phyloP scores from a whole-genome alignment of 2,329 filamentous ascomycete genomes.

The Lasiodiplodia gonubiensis region DNA sequence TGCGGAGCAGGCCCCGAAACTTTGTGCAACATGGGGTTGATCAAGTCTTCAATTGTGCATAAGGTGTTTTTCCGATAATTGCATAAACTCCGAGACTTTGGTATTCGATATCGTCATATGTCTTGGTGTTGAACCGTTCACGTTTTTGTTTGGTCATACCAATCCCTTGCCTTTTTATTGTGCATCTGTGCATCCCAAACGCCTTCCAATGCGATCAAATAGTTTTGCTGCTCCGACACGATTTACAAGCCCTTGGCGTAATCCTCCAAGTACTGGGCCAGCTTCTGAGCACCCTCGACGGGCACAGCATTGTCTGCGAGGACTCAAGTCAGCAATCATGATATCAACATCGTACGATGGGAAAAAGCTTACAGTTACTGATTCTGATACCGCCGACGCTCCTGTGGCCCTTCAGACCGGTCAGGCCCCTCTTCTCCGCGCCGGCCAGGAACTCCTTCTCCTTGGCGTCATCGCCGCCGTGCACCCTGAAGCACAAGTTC shows the following conservation, averaged over 20 bases:
- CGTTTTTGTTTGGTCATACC: background rate
- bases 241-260: slow-evolving; percentile 53
- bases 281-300: slow-evolving; percentile 68
- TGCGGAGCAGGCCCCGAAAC: too few relatives aligned
- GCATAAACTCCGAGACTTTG: background rate
- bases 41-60: too few relatives aligned
- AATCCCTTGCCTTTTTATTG: slow-evolving; percentile 11
- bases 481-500: slow-evolving; percentile 92
- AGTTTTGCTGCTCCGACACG: background rate
- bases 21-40: background rate
- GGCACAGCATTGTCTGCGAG: slow-evolving; percentile 75
- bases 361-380: slow-evolving; percentile 67
- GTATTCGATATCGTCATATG: background rate
- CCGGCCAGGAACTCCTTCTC: slow-evolving; percentile 83
- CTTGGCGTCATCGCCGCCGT: slow-evolving; percentile 66
- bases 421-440: slow-evolving; percentile 70
- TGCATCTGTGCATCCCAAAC: slow-evolving; percentile 13
- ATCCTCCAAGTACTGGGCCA: slow-evolving; percentile 68
- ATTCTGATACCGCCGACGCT: slow-evolving; percentile 85
- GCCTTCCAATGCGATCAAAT: slow-evolving; percentile 10
- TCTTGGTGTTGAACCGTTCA: slow-evolving; percentile 22
- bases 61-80: background rate
- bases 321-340: slow-evolving; percentile 30
- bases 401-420: slow-evolving; percentile 87
- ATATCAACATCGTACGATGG: background rate